Evolutionary conservation across 2,329 filamentous ascomycete genomes (phyloP), one percentile per base, ranked within the genome.

Genomic region (Drechslerella coelobrocha): DNA sequence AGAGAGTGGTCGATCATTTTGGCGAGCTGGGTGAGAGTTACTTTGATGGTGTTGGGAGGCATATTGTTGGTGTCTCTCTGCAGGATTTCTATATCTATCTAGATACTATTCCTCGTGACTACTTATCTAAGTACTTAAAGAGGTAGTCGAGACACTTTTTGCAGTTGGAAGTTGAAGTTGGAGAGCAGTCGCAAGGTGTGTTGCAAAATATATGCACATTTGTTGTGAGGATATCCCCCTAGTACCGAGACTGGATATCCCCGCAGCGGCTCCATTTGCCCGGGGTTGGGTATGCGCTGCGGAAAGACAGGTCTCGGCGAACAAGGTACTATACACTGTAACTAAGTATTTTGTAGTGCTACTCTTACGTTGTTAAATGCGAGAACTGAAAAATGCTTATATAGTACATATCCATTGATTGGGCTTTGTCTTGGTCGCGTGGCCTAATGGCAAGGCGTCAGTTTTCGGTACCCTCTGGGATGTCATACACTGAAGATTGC

Each of bases 1-100:
- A 88, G 81, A 10, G 84, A 86, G 76, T 87, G 85, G 73, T 87
- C 85, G 73, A 87, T 86, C 77, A 81, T 80, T 73, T 83, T 83
- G 72, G 83, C 82, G 57, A 86, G 76, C 66, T 52, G 53, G 26
- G 59, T 26, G 27, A 50, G 29, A n/a, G 57, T 62, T 41, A 62
- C 65, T 47, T 45, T 43, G 34, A 69, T 62, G 41, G 52, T 69
- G 24, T 26, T 34, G 29, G 39, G 8, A 21, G 57, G 62, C 65
- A 69, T 68, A 43, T 62, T 62, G 26, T 34, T 23, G 14, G 17
- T 53, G 29, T 7, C 19, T 53, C 27, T 10, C 27, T 5, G 17
- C 17, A 8, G 43, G 2, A 19, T 7, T 17, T 45, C 17, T 7
- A 45, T n/a, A 51, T 57, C n/a, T n/a, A n/a, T n/a, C n/a, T n/a